Conservation (phyloP, 2,329 filamentous ascomycete genomes). For the Cladosporium colombiae region DNA sequence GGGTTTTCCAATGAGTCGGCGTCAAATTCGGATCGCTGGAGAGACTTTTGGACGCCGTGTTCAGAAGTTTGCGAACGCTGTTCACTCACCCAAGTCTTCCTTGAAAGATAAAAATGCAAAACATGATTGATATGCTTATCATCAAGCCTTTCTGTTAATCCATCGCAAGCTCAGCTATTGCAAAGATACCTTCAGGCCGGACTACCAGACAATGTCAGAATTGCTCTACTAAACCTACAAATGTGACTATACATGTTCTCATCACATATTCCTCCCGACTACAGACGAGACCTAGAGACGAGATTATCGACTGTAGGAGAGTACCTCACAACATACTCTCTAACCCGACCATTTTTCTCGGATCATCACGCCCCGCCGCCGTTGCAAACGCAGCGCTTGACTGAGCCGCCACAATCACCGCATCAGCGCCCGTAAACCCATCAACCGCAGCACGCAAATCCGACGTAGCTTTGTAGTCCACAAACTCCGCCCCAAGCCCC, state of each 20-base stretch:
- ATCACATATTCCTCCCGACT: not conserved
- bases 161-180: too few relatives aligned
- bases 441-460: not conserved
- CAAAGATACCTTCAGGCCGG: not conserved
- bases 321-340: not conserved
- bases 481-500: not conserved
- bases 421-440: not conserved
- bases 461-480: not conserved
- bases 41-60: not conserved
- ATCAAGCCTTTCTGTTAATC: too few relatives aligned
- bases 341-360: not conserved
- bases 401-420: not conserved
- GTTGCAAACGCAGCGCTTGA: not conserved
- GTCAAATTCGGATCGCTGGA: not conserved
- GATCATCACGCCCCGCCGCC: not conserved
- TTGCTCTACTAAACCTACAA: not conserved
- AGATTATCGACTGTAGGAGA: not conserved
- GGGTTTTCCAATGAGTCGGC: slow-evolving; percentile 9
- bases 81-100: not conserved
- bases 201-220: not conserved
- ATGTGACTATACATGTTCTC: not conserved
- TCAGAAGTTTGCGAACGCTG: not conserved
- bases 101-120: not conserved
- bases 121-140: not conserved
- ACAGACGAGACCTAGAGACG: not conserved